A percentile compares a stretch with the other conserved stretches of the same genome.
phyloP scores from a whole-genome alignment of 2,329 filamentous ascomycete species.

The Nothophaeocryptopus gaeumannii region DNA sequence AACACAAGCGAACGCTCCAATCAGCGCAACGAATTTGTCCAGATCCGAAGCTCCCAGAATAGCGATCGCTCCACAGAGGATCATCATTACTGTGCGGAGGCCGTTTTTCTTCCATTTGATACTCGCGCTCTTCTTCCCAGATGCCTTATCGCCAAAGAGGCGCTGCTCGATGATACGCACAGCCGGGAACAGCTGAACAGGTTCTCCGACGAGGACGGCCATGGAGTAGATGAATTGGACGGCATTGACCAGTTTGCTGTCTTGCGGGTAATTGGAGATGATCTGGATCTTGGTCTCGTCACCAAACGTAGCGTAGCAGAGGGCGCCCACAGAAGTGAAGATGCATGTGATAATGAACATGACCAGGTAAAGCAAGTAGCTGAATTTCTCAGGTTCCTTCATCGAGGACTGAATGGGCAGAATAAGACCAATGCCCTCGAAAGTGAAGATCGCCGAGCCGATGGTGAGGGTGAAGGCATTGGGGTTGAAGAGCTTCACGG shows the following conservation, averaged over 20 bases:
- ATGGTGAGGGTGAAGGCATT: slow-evolving; percentile 67
- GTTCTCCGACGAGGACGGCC: slow-evolving; percentile 69
- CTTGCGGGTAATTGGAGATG: slow-evolving; percentile 72
- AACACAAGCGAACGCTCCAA: slow-evolving; percentile 71
- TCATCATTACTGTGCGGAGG: slow-evolving; percentile 58
- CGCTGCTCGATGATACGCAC: slow-evolving; percentile 67
- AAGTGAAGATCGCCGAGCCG: slow-evolving; percentile 73
- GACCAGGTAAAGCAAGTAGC: slow-evolving; percentile 62
- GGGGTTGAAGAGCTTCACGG: slow-evolving; percentile 68
- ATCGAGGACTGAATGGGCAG: slow-evolving; percentile 74
- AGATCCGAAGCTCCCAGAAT: slow-evolving; percentile 65
- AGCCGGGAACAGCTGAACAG: slow-evolving; percentile 72
- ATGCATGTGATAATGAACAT: slow-evolving; percentile 72
- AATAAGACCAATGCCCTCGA: slow-evolving; percentile 74
- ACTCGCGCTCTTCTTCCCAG: slow-evolving; percentile 61
- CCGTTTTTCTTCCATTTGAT: slow-evolving; percentile 78
- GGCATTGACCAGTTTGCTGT: slow-evolving; percentile 68
- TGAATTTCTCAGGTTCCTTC: slow-evolving; percentile 66
- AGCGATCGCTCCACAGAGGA: slow-evolving; percentile 59
- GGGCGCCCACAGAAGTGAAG: slow-evolving; percentile 68
- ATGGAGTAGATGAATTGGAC: slow-evolving; percentile 73
- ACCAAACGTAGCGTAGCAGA: slow-evolving; percentile 74
- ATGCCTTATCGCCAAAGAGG: slow-evolving; percentile 62
- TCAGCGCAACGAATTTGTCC: slow-evolving; percentile 72
- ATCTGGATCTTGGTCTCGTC: slow-evolving; percentile 67